phyloP scores from a whole-genome alignment of 1,284 basidiomycete genomes.

The Grifola frondosa region DNA sequence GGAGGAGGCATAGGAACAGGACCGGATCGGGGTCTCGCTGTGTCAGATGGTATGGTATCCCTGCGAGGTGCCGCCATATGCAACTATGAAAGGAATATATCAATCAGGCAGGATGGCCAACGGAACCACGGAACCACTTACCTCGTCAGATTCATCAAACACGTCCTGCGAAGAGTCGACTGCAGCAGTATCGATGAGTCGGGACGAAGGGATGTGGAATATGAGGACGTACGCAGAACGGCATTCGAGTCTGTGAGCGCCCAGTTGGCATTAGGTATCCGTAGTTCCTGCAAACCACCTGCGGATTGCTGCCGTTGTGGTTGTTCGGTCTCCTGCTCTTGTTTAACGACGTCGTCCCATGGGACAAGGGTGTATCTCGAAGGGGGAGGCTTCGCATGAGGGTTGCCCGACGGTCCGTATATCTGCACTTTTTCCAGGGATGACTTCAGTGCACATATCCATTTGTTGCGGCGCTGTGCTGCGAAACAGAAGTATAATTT shows the following conservation, averaged over 20 bases:
- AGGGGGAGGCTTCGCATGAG: slow-evolving; percentile 51
- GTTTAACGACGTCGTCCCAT: slow-evolving; percentile 57
- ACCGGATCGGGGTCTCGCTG: slow-evolving; percentile 1
- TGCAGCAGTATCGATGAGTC: slow-evolving; percentile 20
- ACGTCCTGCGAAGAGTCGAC: slow-evolving; percentile 51
- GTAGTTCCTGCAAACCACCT: slow-evolving; percentile 13
- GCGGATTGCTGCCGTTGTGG: slow-evolving; percentile 3
- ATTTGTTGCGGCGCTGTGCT: slow-evolving; percentile 85
- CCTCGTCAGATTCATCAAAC: slow-evolving; percentile 52
- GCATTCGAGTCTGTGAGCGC: slow-evolving; percentile 52
- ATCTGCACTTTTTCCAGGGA: slow-evolving; percentile 71
- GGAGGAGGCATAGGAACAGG: slow-evolving; percentile 2
- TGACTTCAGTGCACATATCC: slow-evolving; percentile 85
- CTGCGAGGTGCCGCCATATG: slow-evolving; percentile 21
- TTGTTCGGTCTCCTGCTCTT: slow-evolving; percentile 36
- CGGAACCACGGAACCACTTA: slow-evolving; percentile 28
- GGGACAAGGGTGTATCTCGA: slow-evolving; percentile 70
- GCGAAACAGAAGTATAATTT: slow-evolving; percentile 7
- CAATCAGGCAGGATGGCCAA: no score
- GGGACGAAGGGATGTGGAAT: neutral
- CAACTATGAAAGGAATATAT: slow-evolving; percentile 6
- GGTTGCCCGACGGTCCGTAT: slow-evolving; percentile 74
- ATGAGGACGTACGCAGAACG: slow-evolving; percentile 42
- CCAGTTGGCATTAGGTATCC: slow-evolving; percentile 41
- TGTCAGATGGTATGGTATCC: slow-evolving; percentile 4